Base-by-base conservation (phyloP, 169 alveolate species). In the Eimeria praecox region DNA sequence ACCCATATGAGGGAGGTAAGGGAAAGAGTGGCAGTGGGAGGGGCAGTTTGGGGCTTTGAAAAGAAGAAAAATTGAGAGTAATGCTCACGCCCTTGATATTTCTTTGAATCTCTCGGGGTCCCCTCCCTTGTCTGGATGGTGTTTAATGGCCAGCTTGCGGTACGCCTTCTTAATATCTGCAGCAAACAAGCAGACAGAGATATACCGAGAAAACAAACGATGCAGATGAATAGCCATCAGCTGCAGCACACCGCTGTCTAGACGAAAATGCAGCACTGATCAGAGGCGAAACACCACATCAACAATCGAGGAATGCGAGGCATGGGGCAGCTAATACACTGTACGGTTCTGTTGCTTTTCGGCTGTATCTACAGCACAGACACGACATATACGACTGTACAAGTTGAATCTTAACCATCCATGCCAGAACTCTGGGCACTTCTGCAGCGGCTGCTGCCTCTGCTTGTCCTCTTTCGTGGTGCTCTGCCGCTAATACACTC, bases 91-190 rank as follows among this genome's bases (percentile, higher is more conserved):
- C 87, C 99, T 97, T 62, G 99, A 97, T 75, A 99, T 97, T 96
- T 99, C 99, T 95, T 98, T 98, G 98, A 99, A 99, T 97, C 97
- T 98, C 96, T 98, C 99, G 16, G 99, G 99, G 97, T 99, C 99
- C 59, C 99, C 99, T 33, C 99, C 99, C 97, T 99, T 99, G 97
- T 99, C 99, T 33, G 99, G 99, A 96, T 99, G 99, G 97, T 98
- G 99, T 95, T 98, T 99, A 33, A 98, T 97, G 22, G 99, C 99
- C 42, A 98, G 97, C 96, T 98, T 98, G 69, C 99, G 97, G 98
- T 97, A 99, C 9, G 99, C 99, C 97, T 99, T 99, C 95, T 99
- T 99, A 73, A 99, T 98, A 38, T 99, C 99, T 90, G 98, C 64
- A 69, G 77, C 69, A 33, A 30, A 73, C 52, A 35, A 20, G 52